Base-by-base conservation (phyloP, 148 eudicot genomes). In the Rhododendron molle region DNA sequence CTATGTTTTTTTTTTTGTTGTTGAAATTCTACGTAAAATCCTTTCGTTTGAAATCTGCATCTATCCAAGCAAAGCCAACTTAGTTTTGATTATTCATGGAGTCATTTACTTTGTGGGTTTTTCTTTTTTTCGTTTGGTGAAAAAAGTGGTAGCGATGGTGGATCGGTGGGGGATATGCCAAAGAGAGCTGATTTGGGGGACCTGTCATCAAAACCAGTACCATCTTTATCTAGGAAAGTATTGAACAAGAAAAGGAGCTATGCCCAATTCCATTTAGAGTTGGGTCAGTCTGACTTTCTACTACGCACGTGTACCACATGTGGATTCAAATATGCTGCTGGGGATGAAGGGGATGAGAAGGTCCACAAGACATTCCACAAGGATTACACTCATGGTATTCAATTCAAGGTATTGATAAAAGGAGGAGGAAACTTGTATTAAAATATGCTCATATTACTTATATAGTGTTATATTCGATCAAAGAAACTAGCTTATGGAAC, bases 271-370 rank as follows among this genome's bases (percentile, higher is more conserved):
- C 95, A 95, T 89, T 89, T 96, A 91, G 97, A 96, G 47, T 82
- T 95, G 86, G 98, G 99, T 78, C 99, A 96, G 65, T 94, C 99
- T 87, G 94, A 96, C 92, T 96, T 96, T 90, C 90, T 95, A 18
- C 87, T 93, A 36, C 97, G 90, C 46, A 86, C 94, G 1, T 96
- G 99, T 90, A 89, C 86, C 30, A 83, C 90, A 3, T 96, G 99
- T 89, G 98, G 97, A 58, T 89, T 93, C 83, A 91, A 91, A 90
- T 96, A 94, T 90, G 90, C 95, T 81, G 87, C 94, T 83, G 99
- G 99, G 13, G 95, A 93, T 87, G 95, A 87, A 89, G 90, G 76
- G 60, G 99, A 96, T 91, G 96, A 93, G 83, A 95, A 93, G 87
- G 76, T 95, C 93, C 99, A 96, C 86, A 86, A 30, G 46, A 56